Evolutionary conservation across 169 alveolate species (phyloP), one percentile per base, ranked within the genome.

Genomic region (Plasmodium gallinaceum): DNA sequence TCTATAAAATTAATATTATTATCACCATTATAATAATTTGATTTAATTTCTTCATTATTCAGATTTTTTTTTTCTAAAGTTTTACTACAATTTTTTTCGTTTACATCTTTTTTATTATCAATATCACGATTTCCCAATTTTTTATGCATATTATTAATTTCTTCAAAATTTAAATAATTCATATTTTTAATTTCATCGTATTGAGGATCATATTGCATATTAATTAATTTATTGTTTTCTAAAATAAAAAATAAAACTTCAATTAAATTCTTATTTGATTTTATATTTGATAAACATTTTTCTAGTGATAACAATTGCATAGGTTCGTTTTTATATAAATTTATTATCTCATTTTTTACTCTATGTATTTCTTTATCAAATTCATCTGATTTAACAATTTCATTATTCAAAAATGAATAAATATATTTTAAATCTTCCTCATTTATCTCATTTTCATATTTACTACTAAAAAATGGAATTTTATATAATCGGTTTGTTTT

Each of bases 291-390:
- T 46, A 68, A 69, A 7, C 91, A 83, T 7, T 45, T 10, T 62
- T 69, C 26, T 58, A 83, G 12, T n/a, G 74, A 68, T 32, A 83
- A 74, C 2, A 22, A 12, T 26, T 69, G 42, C 1, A 24, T 57
- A 20, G 74, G 85, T n/a, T 83, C 57, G 2, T 83, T 16, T 22
- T 61, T 83, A 22, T 62, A 45, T 48, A 83, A 7, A 32, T 20
- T 69, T n/a, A 83, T 18, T 6, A 83, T 83, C 52, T 69, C 91
- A 12, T 83, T 73, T 45, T 83, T 68, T 61, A 83, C 66, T 52
- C 58, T 26, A 24, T 54, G 54, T 22, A 83, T 83, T 72, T 68
- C 91, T 32, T 83, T 68, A 9, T 70, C 91, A 9, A 54, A 32
- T 24, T 83, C 54, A 22, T 58, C 66, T 0, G 74, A 54, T 26